A percentile compares a stretch with the other conserved stretches of the same genome.
These are phyloP conservation scores for Larix sibirica DNA, from an alignment of 83 land plant species.

Conservation along the genomic window DNA sequence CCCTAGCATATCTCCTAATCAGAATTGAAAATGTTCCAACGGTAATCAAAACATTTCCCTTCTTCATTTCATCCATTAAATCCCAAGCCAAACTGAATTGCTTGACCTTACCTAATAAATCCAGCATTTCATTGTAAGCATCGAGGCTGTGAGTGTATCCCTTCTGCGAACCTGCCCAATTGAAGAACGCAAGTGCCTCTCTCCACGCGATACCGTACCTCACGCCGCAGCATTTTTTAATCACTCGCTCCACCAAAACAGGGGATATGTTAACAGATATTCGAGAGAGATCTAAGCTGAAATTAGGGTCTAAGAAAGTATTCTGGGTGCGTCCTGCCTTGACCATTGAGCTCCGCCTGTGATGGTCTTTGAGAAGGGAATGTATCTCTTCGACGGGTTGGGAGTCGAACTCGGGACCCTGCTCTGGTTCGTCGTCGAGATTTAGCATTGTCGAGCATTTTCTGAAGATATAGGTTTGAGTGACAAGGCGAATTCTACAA, in stretches of 20 bases:
- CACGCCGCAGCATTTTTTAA: slow-evolving; percentile 30
- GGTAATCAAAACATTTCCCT: slow-evolving; percentile 22
- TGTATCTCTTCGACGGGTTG: slow-evolving; percentile 35
- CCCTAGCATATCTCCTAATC: slow-evolving; percentile 59
- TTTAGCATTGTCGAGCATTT: too few relatives aligned
- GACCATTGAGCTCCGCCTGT: slow-evolving; percentile 41
- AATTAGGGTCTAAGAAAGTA: slow-evolving; percentile 31
- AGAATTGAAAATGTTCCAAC: slow-evolving; percentile 40
- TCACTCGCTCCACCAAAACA: slow-evolving; percentile 29
- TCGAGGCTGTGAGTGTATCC: slow-evolving; percentile 24
- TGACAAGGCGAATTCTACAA: too few relatives aligned
- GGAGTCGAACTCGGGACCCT: slow-evolving; percentile 23
- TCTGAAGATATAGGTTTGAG: too few relatives aligned
- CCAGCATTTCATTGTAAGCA: slow-evolving; percentile 53
- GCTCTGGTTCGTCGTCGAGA: too few relatives aligned
- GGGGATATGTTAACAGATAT: slow-evolving; percentile 24
- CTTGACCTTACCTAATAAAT: slow-evolving; percentile 55
- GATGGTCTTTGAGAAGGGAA: slow-evolving; percentile 51
- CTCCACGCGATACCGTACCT: slow-evolving; percentile 60
- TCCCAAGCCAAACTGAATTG: slow-evolving; percentile 60
- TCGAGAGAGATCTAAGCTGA: slow-evolving; percentile 15
- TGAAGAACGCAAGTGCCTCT: slow-evolving; percentile 65
- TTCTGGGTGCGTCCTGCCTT: slow-evolving; percentile 22
- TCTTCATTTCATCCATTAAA: slow-evolving; percentile 47
- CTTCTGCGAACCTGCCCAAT: slow-evolving; percentile 41